A percentile compares a stretch with the other conserved stretches of the same genome.
These are phyloP conservation scores for Ceratocystis huliohia DNA, from an alignment of 2,329 filamentous ascomycete species.

Conservation along the genomic window DNA sequence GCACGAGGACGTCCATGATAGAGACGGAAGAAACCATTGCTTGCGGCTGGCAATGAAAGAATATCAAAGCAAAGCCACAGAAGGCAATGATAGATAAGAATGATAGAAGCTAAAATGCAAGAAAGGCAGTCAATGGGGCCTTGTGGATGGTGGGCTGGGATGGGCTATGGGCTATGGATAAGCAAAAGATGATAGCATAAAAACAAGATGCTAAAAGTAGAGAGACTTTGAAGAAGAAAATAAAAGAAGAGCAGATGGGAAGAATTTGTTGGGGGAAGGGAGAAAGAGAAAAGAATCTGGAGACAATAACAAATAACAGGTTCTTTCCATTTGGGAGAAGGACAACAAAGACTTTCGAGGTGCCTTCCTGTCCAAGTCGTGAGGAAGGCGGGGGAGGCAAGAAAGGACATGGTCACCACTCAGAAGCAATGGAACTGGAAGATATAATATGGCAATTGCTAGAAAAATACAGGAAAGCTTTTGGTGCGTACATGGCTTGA, in stretches of 20 bases:
- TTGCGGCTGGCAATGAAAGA: neutral
- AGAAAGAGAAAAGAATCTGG: too few species aligned
- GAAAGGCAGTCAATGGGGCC: conserved; percentile 11
- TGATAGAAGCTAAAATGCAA: conserved; percentile 13
- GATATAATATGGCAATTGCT: neutral
- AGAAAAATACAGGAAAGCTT: neutral
- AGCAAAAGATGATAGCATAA: neutral
- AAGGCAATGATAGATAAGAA: neutral
- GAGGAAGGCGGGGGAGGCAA: neutral
- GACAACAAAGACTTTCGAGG: conserved; percentile 1
- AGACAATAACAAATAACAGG: conserved; percentile 1
- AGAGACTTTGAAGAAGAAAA: neutral
- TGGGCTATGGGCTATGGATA: conserved; percentile 3
- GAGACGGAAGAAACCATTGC: conserved; percentile 5
- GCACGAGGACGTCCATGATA: conserved; percentile 13
- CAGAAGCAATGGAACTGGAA: neutral
- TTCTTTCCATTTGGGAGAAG: neutral
- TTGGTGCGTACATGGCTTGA: neutral
- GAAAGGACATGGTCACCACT: neutral
- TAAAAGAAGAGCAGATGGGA: neutral
- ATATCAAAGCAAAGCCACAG: neutral
- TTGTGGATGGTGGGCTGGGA: neutral
- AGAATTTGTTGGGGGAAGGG: neutral
- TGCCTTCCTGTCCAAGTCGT: neutral
- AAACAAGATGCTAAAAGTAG: neutral